phyloP scores from a whole-genome alignment of 2,329 filamentous ascomycete genomes.

The Aspergillus flavus region DNA sequence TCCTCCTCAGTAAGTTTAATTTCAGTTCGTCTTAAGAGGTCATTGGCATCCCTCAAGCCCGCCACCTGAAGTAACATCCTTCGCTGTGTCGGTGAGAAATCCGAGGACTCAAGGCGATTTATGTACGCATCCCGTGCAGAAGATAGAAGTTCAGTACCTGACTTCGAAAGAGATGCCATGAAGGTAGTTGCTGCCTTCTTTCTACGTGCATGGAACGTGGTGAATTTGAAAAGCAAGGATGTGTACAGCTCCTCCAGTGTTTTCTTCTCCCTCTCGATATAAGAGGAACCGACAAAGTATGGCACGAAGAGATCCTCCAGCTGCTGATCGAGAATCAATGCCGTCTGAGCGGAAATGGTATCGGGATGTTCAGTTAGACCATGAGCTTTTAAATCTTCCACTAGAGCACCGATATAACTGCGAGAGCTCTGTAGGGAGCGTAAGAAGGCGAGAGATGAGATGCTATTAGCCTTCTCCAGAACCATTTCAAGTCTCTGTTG shows the following conservation, averaged over 20 bases:
- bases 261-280: conserved; percentile 66
- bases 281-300: conserved; percentile 66
- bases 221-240: conserved; percentile 93
- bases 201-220: conserved; percentile 77
- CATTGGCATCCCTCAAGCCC: conserved; percentile 70
- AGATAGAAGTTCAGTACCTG: conserved; percentile 83
- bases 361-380: conserved; percentile 95
- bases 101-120: conserved; percentile 82
- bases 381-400: conserved; percentile 92
- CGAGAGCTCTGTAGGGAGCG: conserved; percentile 88
- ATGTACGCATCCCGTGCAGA: conserved; percentile 91
- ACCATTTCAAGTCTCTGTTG: conserved; percentile 96
- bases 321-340: conserved; percentile 69
- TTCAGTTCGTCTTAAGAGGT: conserved; percentile 72
- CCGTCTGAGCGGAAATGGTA: conserved; percentile 81
- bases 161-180: conserved; percentile 87
- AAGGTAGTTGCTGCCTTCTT: conserved; percentile 91
- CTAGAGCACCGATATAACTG: conserved; percentile 80
- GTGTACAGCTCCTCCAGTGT: conserved; percentile 81
- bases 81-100: conserved; percentile 85
- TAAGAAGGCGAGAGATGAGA: conserved; percentile 90
- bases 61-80: conserved; percentile 88
- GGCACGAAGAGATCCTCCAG: conserved; percentile 68
- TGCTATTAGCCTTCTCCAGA: conserved; percentile 86
- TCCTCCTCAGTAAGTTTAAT: conserved; percentile 91